Conservation (phyloP, 441 rosid genomes). For the Daphne laureola region DNA sequence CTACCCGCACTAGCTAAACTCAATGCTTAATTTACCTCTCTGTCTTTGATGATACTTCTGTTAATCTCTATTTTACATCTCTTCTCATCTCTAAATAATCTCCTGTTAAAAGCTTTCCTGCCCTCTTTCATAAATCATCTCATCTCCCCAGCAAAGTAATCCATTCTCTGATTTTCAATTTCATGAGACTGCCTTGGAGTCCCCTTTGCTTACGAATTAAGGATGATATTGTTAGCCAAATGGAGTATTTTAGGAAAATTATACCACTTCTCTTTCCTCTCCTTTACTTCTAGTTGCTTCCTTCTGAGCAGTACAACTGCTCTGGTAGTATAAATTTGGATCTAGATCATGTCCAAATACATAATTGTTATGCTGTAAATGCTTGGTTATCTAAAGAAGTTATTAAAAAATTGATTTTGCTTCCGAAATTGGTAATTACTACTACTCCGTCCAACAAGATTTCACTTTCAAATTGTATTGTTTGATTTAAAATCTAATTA, state of each 20-base stretch:
- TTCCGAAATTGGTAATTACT: no score
- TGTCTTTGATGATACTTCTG: constrained; percentile 2
- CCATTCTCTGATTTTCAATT: not conserved
- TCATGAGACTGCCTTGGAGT: not conserved
- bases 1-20: constrained; percentile 19
- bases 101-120: constrained; percentile 31
- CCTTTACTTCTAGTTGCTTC: not conserved
- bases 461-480: no score
- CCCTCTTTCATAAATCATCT: not conserved
- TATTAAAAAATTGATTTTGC: no score
- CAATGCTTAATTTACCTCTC: constrained; percentile 10
- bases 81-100: constrained; percentile 13
- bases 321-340: not conserved
- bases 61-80: constrained; percentile 3
- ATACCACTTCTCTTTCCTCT: no score
- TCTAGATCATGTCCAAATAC: not conserved
- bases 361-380: no score
- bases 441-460: no score
- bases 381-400: no score
- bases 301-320: not conserved
- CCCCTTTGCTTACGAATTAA: not conserved
- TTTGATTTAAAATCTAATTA: no score
- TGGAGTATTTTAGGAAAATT: no score
- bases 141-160: not conserved
- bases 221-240: not conserved